These are phyloP conservation scores for Cercospora sp. DNA, from an alignment of 2,329 filamentous ascomycete genomes.

Conservation along the genomic window DNA sequence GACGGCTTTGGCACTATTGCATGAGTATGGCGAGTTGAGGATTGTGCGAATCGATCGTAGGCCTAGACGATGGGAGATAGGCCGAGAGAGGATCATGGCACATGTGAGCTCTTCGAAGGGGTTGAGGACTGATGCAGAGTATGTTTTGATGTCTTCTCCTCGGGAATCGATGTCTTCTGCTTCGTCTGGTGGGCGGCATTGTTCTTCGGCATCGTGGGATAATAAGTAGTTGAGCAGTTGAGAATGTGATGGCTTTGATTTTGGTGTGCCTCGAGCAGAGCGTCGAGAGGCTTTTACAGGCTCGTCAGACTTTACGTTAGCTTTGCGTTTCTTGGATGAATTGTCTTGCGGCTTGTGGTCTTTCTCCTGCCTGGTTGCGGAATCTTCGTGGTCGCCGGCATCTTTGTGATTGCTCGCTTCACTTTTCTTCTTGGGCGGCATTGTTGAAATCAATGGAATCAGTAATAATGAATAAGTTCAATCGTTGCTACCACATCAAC, in stretches of 20 bases:
- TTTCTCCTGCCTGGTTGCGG: neutral
- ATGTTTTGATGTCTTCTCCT: slow-evolving; percentile 34
- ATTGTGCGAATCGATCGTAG: slow-evolving; percentile 48
- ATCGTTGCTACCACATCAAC: neutral
- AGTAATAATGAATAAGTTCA: neutral
- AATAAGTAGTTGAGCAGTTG: slow-evolving; percentile 41
- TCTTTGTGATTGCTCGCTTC: neutral
- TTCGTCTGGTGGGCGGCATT: slow-evolving; percentile 41
- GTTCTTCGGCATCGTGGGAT: slow-evolving; percentile 33
- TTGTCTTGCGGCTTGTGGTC: neutral
- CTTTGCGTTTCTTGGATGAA: slow-evolving; percentile 18
- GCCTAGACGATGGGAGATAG: slow-evolving; percentile 48
- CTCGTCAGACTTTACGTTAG: slow-evolving; percentile 30
- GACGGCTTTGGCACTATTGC: slow-evolving; percentile 40
- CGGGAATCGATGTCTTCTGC: slow-evolving; percentile 32
- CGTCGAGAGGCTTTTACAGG: slow-evolving; percentile 34
- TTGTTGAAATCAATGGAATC: neutral
- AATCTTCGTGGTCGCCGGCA: neutral
- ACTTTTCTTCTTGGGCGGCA: neutral
- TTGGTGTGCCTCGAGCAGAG: slow-evolving; percentile 32
- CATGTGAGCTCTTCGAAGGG: slow-evolving; percentile 50
- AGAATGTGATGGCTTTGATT: slow-evolving; percentile 27
- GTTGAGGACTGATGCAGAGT: slow-evolving; percentile 38
- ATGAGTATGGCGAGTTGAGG: slow-evolving; percentile 47
- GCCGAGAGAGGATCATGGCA: slow-evolving; percentile 47